Percentiles rank a stretch among this genome's conserved stretches.
phyloP scores from a whole-genome alignment of 495 filamentous ascomycete species.

The Penicillium mononematosum region DNA sequence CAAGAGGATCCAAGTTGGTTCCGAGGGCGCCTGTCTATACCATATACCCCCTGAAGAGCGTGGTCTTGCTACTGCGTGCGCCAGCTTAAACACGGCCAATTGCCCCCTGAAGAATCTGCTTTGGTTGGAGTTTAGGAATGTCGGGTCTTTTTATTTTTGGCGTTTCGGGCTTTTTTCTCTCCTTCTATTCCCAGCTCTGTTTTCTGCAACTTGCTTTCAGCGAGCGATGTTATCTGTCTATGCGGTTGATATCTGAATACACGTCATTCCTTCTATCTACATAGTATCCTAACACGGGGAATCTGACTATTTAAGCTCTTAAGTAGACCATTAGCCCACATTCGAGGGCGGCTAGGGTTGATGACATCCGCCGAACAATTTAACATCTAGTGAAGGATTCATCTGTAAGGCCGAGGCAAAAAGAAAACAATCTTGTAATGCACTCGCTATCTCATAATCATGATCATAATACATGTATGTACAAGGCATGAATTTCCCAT shows the following conservation, averaged over 20 bases:
- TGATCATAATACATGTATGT: constrained; percentile 22
- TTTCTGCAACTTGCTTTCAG: constrained; percentile 23
- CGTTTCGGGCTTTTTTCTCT: constrained; percentile 18
- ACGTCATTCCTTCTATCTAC: constrained; percentile 16
- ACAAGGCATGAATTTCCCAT: constrained; percentile 2
- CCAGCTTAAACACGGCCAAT: neutral
- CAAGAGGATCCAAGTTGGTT: neutral
- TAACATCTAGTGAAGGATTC: neutral
- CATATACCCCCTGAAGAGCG: neutral
- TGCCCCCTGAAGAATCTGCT: constrained; percentile 7
- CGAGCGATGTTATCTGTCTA: constrained; percentile 19
- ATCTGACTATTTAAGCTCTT: neutral
- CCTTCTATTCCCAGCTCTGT: constrained; percentile 20
- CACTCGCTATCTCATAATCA: constrained; percentile 1
- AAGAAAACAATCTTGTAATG: neutral
- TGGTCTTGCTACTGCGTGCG: neutral
- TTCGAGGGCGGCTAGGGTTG: neutral
- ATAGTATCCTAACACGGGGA: neutral
- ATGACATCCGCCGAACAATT: neutral
- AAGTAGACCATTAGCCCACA: neutral
- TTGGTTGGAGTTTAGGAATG: constrained; percentile 26
- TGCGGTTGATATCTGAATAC: constrained; percentile 15
- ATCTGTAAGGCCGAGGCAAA: neutral
- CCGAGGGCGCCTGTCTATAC: constrained; percentile 5
- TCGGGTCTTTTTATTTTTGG: constrained; percentile 17